phyloP scores from a whole-genome alignment of 164 flowering plant species.

The Umbellularia californica region DNA sequence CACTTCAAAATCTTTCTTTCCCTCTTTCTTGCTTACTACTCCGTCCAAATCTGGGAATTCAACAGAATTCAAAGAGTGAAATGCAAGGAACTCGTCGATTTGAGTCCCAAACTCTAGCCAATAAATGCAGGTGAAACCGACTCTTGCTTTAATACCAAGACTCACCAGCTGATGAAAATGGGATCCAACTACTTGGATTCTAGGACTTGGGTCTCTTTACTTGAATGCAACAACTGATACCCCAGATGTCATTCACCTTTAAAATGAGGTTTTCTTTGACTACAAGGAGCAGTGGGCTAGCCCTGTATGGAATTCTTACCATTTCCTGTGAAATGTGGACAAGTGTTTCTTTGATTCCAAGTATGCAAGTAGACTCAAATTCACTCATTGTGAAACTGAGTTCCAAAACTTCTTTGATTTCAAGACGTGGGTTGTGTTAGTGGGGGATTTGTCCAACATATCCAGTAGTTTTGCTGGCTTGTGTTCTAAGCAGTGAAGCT shows the following conservation, averaged over 20 bases:
- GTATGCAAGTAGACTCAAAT: neutral
- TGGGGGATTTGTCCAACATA: neutral
- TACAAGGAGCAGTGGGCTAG: constrained; percentile 7
- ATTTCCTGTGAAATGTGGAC: neutral
- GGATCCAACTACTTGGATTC: too few species aligned
- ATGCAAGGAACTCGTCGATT: constrained; percentile 12
- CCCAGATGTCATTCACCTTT: neutral
- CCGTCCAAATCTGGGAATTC: constrained; percentile 8
- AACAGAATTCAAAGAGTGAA: constrained; percentile 8
- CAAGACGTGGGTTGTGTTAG: neutral
- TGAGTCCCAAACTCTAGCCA: neutral
- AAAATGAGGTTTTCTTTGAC: constrained; percentile 8
- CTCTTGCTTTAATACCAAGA: neutral
- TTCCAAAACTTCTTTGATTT: too few species aligned
- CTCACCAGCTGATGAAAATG: neutral
- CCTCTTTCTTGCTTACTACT: constrained; percentile 29
- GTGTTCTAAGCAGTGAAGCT: too few species aligned
- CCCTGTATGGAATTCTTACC: neutral
- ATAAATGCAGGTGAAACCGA: too few species aligned
- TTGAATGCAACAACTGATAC: neutral
- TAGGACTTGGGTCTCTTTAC: neutral
- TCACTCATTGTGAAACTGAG: too few species aligned
- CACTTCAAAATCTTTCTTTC: neutral
- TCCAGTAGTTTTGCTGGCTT: neutral
- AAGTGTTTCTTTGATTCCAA: neutral